Base-by-base conservation (phyloP, 1,284 basidiomycete genomes). In the Ceratobasidium sp. region DNA sequence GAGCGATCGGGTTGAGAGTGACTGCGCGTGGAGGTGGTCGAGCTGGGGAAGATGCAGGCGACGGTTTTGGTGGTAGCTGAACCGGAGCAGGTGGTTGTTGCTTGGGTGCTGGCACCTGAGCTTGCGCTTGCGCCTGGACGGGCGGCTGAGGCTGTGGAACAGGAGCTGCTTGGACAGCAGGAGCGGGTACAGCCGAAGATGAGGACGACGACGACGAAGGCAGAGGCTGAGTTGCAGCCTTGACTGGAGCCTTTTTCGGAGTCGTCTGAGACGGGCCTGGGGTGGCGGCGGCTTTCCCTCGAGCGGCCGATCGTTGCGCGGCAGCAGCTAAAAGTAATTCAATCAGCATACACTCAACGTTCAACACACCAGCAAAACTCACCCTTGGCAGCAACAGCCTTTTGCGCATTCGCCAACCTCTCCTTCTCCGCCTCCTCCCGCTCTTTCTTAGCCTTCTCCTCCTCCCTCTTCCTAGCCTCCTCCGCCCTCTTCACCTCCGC, bases 381-480 rank as follows among this genome's bases (percentile, higher is more conserved):
- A 68, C 64, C 59, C 52, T 79, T 77, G 5, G 79, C 78, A 23
- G 81, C 79, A 1, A 80, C 81, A 67, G 80, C 81, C 65, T 80
- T 80, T 12, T 84, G 88, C 82, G 87, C 90, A 81, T 89, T 87
- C 62, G 85, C 87, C 82, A 89, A 88, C 85, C 93, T 93, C 83
- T 88, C 91, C 73, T 88, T 89, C 83, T 91, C 91, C 57, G 87
- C 87, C 80, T 93, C 92, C 68, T 87, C 82, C 77, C 67, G 59
- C 52, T 79, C 80, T 50, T 78, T 77, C 75, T 80, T 80, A 77
- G 88, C 79, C 38, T 80, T 80, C 78, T 82, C 80, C 23, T 79
- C 78, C 68, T 80, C 33, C 33, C 33, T 33, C 33, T 33, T 33
- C 33, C 33, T 33, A 33, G 33, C 87, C 81, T 90, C 87, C 78